These are phyloP conservation scores for Myxozyma sirexii DNA, from an alignment of 805 yeast genomes.

Conservation along the genomic window DNA sequence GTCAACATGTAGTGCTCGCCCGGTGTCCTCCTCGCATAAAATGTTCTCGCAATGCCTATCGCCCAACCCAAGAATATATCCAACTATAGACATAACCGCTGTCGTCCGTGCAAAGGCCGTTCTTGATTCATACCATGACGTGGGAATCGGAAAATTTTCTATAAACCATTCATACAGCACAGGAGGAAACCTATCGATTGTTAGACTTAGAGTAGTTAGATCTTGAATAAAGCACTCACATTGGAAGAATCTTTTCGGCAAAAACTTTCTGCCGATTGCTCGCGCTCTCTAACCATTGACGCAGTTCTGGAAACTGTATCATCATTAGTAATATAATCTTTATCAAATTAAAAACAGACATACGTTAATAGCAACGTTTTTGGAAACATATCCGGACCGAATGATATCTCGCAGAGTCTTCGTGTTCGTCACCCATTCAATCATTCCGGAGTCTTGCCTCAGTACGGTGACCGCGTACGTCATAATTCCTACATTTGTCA, in stretches of 20 bases:
- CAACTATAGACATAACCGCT: constrained; percentile 98
- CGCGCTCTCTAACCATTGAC: not conserved
- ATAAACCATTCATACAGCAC: constrained; percentile 86
- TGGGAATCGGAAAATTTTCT: constrained; percentile 86
- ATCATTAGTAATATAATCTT: not conserved
- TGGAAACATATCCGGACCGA: constrained; percentile 47
- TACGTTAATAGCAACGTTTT: constrained; percentile 41
- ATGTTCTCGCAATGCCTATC: constrained; percentile 96
- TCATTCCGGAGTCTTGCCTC: constrained; percentile 82
- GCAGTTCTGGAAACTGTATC: not conserved
- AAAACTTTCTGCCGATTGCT: constrained; percentile 3
- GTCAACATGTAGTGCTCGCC: constrained; percentile 88
- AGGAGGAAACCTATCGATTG: constrained; percentile 52
- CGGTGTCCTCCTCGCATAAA: constrained; percentile 68
- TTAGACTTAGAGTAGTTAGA: no score
- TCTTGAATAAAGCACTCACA: constrained; percentile 7
- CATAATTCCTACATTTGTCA: constrained; percentile 49
- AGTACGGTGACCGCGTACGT: constrained; percentile 89
- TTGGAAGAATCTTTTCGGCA: constrained; percentile 24
- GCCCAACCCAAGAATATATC: constrained; percentile 90
- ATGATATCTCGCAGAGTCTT: constrained; percentile 69
- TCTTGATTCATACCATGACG: constrained; percentile 80
- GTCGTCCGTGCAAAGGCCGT: constrained; percentile 72
- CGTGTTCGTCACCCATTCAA: constrained; percentile 85
- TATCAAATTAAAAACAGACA: not conserved